These are phyloP conservation scores for Xylaria sp. DNA, from an alignment of 2,329 filamentous ascomycete genomes.

Conservation along the genomic window DNA sequence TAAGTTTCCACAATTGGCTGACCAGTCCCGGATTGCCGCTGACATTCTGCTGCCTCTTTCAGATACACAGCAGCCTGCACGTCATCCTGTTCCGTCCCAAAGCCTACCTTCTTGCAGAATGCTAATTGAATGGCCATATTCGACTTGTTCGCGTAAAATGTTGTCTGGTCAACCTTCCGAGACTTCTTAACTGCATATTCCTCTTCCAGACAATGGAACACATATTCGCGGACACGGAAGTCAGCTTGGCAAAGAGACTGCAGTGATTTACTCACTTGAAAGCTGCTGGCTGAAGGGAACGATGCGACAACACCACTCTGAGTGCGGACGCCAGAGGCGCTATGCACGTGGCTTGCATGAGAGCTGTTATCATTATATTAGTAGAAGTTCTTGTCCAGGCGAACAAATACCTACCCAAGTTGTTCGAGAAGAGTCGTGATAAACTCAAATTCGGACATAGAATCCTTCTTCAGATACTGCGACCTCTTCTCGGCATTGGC, in stretches of 20 bases:
- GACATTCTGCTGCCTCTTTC: not conserved
- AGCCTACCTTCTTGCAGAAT: not conserved
- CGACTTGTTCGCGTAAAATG: not conserved
- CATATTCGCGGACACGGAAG: not conserved
- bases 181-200: not conserved
- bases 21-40: not conserved
- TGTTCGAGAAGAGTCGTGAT: not conserved
- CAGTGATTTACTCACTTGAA: not conserved
- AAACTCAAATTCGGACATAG: not conserved
- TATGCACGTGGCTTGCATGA: not conserved
- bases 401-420: not conserved
- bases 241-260: not conserved
- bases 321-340: not conserved
- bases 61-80: not conserved
- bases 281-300: not conserved
- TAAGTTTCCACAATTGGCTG: not conserved
- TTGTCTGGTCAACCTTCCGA: not conserved
- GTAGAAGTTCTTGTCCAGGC: not conserved
- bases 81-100: not conserved
- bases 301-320: not conserved
- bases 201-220: not conserved
- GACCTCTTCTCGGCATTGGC: not conserved
- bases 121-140: not conserved
- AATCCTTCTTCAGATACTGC: not conserved
- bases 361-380: not conserved